A percentile compares a stretch with the other conserved stretches of the same genome.
phyloP scores from a whole-genome alignment of 2,329 filamentous ascomycete species.

The Metarhizium anisopliae region DNA sequence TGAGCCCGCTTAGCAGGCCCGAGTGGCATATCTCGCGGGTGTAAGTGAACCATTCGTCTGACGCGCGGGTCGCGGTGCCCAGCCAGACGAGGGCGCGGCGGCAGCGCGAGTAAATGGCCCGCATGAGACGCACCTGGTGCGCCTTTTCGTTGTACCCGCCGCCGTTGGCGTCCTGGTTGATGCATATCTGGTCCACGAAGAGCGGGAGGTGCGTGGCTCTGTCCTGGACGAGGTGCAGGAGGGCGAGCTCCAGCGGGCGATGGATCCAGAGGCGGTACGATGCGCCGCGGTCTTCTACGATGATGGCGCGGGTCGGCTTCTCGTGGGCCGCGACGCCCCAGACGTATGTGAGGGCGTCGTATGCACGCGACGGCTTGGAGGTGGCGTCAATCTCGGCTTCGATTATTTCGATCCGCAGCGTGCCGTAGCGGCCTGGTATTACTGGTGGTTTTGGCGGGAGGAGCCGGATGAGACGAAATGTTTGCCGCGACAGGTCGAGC shows the following conservation, averaged over 20 bases:
- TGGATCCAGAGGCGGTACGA: conserved; percentile 14
- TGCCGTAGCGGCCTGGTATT: conserved; percentile 13
- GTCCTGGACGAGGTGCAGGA: conserved; percentile 12
- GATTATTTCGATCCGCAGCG: conserved; percentile 18
- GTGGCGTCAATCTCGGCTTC: conserved; percentile 12
- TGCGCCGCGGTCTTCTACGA: conserved; percentile 13
- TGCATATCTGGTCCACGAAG: conserved; percentile 24
- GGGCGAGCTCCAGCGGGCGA: conserved; percentile 19
- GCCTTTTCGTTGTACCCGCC: conserved; percentile 14
- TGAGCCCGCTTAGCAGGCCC: conserved; percentile 13
- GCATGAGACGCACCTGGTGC: conserved; percentile 20
- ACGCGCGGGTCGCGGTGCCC: conserved; percentile 13
- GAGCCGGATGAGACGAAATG: conserved; percentile 18
- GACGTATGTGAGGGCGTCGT: conserved; percentile 22
- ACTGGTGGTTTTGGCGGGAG: conserved; percentile 11
- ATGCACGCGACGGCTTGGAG: conserved; percentile 2
- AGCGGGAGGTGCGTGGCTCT: conserved; percentile 9
- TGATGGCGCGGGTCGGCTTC: conserved; percentile 15
- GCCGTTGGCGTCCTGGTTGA: conserved; percentile 15
- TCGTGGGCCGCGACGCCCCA: conserved; percentile 13
- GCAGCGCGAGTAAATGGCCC: conserved; percentile 18
- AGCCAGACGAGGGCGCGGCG: conserved; percentile 18
- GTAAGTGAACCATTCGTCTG: conserved; percentile 14
- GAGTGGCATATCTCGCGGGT: conserved; percentile 10
- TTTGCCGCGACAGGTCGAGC: conserved; percentile 3